Evolutionary conservation across 768 basidiomycete genomes (phyloP).

Genomic region (Suillus bovinus): DNA sequence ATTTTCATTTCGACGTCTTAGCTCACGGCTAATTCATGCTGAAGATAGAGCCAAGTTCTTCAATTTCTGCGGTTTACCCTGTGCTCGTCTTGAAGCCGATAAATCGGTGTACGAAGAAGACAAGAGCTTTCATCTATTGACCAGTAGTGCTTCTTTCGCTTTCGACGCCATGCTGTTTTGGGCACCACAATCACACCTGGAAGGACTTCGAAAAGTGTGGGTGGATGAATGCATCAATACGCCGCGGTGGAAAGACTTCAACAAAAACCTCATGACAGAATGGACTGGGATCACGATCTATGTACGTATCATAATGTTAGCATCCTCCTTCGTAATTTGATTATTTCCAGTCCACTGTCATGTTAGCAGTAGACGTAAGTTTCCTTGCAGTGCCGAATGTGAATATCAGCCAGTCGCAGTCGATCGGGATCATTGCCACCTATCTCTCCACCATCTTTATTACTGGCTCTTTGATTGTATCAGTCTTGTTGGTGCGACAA

Average conservation of each 20-base stretch:
- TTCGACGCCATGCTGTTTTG: constrained; percentile 38
- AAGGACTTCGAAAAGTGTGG: constrained; percentile 42
- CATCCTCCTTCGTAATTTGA: not conserved
- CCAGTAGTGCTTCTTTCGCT: constrained; percentile 4
- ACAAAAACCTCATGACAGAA: constrained; percentile 42
- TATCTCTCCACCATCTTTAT: constrained; percentile 39
- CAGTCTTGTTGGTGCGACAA: constrained; percentile 37
- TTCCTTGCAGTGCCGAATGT: constrained; percentile 26
- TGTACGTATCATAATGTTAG: constrained; percentile 30
- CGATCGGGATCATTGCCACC: constrained; percentile 31
- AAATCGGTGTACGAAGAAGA: constrained; percentile 5
- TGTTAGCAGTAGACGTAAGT: constrained; percentile 15
- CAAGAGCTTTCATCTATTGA: not conserved
- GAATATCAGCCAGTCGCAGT: constrained; percentile 11
- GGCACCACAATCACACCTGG: constrained; percentile 45
- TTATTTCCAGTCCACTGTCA: constrained; percentile 10
- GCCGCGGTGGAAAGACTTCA: constrained; percentile 40
- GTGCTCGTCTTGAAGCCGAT: constrained; percentile 4
- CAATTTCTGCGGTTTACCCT: constrained; percentile 10
- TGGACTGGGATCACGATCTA: constrained; percentile 51
- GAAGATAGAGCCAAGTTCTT: constrained; percentile 10
- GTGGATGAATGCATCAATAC: constrained; percentile 42
- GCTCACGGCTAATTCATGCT: not conserved
- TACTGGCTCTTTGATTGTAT: constrained; percentile 36
- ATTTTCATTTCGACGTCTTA: not conserved